Evolutionary conservation across 306 rosid genomes (phyloP).

Genomic region (Datisca glomerata): DNA sequence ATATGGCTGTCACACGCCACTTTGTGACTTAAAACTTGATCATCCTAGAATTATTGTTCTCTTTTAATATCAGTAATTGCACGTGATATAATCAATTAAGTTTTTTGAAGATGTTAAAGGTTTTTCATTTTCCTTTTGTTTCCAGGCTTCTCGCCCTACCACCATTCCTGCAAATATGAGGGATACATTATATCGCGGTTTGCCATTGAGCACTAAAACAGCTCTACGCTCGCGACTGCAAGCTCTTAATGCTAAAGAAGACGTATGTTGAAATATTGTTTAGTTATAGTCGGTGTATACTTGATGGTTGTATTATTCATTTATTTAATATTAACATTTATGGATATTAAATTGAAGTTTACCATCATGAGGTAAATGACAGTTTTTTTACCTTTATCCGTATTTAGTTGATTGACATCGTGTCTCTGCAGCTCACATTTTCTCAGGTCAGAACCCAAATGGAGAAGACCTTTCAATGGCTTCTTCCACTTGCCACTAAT

Average conservation of each 20-base stretch:
- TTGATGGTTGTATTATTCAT: too few relatives aligned
- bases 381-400: too few relatives aligned
- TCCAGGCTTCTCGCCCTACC: slow-evolving; percentile 78
- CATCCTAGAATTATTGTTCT: too few relatives aligned
- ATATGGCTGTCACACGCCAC: too few relatives aligned
- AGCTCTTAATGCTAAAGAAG: slow-evolving; percentile 32
- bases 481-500: slow-evolving; percentile 67
- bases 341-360: too few relatives aligned
- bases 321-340: too few relatives aligned
- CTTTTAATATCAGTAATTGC: too few relatives aligned
- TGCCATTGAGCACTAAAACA: slow-evolving; percentile 56
- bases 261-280: too few relatives aligned
- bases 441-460: slow-evolving; percentile 54
- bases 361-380: too few relatives aligned
- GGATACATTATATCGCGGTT: slow-evolving; percentile 66
- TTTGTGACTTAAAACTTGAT: too few relatives aligned
- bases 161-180: slow-evolving; percentile 66
- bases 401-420: too few relatives aligned
- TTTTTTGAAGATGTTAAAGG: neutral
- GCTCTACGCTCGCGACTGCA: slow-evolving; percentile 56
- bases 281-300: too few relatives aligned
- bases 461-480: slow-evolving; percentile 74
- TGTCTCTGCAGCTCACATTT: slow-evolving; percentile 41
- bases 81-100: neutral
- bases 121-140: neutral